Base-by-base conservation (phyloP, 345 rosid species). In the Nasturtium officinale region DNA sequence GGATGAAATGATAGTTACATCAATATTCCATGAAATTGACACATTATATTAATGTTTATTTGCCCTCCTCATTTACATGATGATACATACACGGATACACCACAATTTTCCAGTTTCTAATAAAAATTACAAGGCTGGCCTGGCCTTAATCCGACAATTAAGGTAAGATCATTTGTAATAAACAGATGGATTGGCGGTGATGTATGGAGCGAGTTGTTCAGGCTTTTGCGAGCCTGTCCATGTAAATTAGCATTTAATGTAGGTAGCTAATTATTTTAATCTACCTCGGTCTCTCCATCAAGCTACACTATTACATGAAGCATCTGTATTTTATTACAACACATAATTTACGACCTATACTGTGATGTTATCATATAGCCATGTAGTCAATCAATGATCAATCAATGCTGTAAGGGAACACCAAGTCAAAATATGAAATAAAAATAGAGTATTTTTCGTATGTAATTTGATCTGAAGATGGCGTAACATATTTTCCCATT, bases 261-360 rank as follows among this genome's bases (percentile, higher is more conserved):
- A 43, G 37, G 61, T 30, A 35, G 32, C 33, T 11, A 32, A 58
- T 11, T 53, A 38, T 26, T 21, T 25, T 23, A 52, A n/a, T 23
- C 7, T 23, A 67, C 25, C 28, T 53, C 18, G 48, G 60, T 67
- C 61, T 53, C 50, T 37, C 7, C 12, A 50, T 40, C 72, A 53
- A 67, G 52, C 12, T n/a, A 53, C 71, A 67, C 52, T 53, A 37
- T 23, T 51, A 52, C 50, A 61, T 66, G 61, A 52, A 23, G 26
- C 50, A 52, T 37, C 16, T 66, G 11, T 66, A 23, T 35, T 50
- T 35, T 65, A 55, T n/a, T 55, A 53, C 11, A 53, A 25, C 28
- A 20, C 7, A 10, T 50, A 10, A 20, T 50, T 50, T 50, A 50
- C 13, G 0, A 50, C 54, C 28, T 48, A 47, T 18, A 8, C 12